These are phyloP conservation scores for Stagonosporopsis vannaccii DNA, from an alignment of 2,329 filamentous ascomycete genomes.

Conservation along the genomic window DNA sequence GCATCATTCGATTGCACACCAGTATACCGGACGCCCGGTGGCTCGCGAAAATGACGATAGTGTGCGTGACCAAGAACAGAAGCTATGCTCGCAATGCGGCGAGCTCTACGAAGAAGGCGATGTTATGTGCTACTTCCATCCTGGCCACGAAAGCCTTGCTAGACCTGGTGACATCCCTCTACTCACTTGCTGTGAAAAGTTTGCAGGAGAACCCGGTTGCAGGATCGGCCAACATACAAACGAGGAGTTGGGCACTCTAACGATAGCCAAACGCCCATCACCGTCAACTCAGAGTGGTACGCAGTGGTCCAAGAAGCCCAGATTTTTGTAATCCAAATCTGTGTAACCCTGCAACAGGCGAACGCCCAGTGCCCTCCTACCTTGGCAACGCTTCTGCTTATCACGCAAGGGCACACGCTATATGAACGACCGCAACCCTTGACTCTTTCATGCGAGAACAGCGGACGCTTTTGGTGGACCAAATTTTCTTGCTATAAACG, in stretches of 20 bases:
- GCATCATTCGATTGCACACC: not conserved
- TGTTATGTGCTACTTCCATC: constrained; percentile 27
- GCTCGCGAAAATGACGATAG: not conserved
- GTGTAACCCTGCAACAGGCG: constrained; percentile 9
- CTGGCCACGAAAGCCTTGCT: constrained; percentile 11
- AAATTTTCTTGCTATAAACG: not conserved
- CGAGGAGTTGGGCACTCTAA: not conserved
- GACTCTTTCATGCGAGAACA: not conserved
- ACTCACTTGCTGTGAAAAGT: constrained; percentile 22
- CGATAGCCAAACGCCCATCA: constrained; percentile 4
- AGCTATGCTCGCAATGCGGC: constrained; percentile 25
- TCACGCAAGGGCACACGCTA: constrained; percentile 6
- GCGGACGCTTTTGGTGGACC: not conserved
- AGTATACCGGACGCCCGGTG: not conserved
- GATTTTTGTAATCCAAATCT: constrained; percentile 3
- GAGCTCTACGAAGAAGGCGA: constrained; percentile 9
- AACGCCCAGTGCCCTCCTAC: not conserved
- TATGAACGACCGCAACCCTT: not conserved
- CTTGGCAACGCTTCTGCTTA: constrained; percentile 9
- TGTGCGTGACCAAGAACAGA: not conserved
- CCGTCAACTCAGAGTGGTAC: not conserved
- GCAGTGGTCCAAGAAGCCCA: constrained; percentile 9
- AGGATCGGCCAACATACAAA: constrained; percentile 16
- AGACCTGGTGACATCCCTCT: not conserved
- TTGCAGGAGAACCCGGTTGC: constrained; percentile 22